Evolutionary conservation across 192 early-diverging fungal genomes (phyloP).

Genomic region (Backusella australiensis): DNA sequence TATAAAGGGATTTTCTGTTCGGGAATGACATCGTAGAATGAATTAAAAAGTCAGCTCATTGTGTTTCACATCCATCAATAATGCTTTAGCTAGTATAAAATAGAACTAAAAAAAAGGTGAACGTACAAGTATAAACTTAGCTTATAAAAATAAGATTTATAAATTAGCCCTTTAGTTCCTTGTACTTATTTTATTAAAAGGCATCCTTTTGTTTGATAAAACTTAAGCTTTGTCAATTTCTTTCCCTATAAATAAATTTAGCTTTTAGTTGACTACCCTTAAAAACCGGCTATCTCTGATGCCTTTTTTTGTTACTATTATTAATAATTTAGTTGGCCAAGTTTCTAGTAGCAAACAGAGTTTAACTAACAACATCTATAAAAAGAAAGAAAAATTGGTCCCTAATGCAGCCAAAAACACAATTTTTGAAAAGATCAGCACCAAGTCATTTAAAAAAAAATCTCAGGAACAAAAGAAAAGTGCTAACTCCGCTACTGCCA

Average conservation of each 20-base stretch:
- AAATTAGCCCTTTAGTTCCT: background rate
- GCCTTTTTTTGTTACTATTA: background rate
- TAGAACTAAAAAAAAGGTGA: background rate
- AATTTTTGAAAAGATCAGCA: background rate
- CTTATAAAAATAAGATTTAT: background rate
- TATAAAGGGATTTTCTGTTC: background rate
- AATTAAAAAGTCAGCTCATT: slow-evolving; percentile 8
- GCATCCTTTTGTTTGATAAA: background rate
- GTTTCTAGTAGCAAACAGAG: background rate
- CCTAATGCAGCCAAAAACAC: background rate
- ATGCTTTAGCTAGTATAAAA: background rate
- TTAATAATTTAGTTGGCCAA: background rate
- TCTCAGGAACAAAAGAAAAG: background rate
- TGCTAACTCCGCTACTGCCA: background rate
- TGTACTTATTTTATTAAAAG: background rate
- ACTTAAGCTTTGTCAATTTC: background rate
- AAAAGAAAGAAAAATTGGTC: background rate
- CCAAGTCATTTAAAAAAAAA: background rate
- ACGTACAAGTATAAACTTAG: background rate
- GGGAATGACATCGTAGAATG: slow-evolving; percentile 4
- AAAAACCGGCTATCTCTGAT: background rate
- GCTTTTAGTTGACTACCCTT: background rate
- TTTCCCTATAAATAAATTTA: background rate
- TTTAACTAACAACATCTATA: background rate
- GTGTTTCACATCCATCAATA: background rate